Conservation (phyloP, 2,329 filamentous ascomycete genomes). For the Pyrenochaeta sp. region DNA sequence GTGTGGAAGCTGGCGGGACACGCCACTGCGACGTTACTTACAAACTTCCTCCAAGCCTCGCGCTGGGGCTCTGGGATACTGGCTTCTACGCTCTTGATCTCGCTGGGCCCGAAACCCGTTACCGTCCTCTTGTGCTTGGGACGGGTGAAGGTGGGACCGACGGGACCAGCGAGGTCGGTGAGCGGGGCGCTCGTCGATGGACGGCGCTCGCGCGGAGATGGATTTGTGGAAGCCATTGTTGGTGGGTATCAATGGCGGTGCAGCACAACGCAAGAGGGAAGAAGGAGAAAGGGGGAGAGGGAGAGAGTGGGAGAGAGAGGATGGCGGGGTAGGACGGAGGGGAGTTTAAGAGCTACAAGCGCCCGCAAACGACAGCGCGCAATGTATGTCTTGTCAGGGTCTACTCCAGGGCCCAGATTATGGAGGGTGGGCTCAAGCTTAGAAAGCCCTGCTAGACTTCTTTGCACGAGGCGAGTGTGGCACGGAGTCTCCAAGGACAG, state of each 20-base stretch:
- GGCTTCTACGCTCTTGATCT: conserved; percentile 95
- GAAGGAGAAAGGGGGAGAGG: conserved; percentile 32
- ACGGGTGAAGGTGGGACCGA: conserved; percentile 85
- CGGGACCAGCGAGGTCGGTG: conserved; percentile 82
- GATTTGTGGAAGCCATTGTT: conserved; percentile 38
- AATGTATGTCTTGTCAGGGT: no score
- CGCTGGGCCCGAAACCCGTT: conserved; percentile 86
- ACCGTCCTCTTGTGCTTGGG: conserved; percentile 98
- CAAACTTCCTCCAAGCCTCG: conserved; percentile 73
- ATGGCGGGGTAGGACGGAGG: conserved; percentile 38
- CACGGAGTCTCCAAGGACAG: no score
- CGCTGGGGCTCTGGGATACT: conserved; percentile 88
- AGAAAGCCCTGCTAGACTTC: no score
- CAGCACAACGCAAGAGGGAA: no score
- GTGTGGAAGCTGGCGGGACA: conserved; percentile 1
- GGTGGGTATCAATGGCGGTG: conserved; percentile 39
- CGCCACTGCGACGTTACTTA: conserved; percentile 53
- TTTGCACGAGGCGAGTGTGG: no score
- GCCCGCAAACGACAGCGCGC: no score
- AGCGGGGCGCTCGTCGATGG: conserved; percentile 85
- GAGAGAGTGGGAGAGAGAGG: conserved; percentile 30
- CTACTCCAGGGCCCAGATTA: no score
- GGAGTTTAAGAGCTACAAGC: no score
- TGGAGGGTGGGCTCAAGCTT: no score
- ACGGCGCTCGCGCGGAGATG: conserved; percentile 73